Base-by-base conservation (phyloP, 176 grass and related monocot genomes). In the Ananas comosus region DNA sequence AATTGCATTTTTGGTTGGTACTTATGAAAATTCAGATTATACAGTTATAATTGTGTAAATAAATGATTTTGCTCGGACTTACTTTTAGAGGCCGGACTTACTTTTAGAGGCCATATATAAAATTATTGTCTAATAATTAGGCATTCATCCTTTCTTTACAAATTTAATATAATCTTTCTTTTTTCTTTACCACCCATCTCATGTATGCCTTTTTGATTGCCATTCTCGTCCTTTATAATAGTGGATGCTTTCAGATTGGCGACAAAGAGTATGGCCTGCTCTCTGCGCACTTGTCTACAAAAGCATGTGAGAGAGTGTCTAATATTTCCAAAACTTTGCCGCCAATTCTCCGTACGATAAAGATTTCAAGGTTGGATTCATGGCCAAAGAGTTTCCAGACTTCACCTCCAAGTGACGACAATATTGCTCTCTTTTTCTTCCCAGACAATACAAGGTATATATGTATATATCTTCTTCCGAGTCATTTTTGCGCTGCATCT, bases 401-500 rank as follows among this genome's bases (percentile, higher is more conserved):
- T 70, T 84, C 75, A 70, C 70, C 75, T 33, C 88, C 85, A 66
- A 91, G 66, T 68, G 85, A 84, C 71, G 72, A 80, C 3, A 76
- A 28, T 50, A 87, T 91, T 77, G 88, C 83, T 27, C 82, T 96
- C 23, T 88, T 73, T 89, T 96, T 96, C 75, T 86, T 91, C 50
- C 80, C 83, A 12, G 25, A 57, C 23, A 72, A 65, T 70, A 69
- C 16, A 11, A 80, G 70, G 92, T 96, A 22, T 48, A 0, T 5
- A 64, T 50, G 69, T 19, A 53, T 48, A 54, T 49, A 42, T 13
- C 27, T 75, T 22, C 52, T 64, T 33, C 48, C 25, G 33, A 42
- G 25, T 27, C 25, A 27, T 27, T 27, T 27, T 27, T 27, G 25
- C 25, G 25, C 25, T 27, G 25, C 25, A 27, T 27, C 25, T 27